Evolutionary conservation across 1,139 yeast species (phyloP).

Genomic region (Wickerhamiella pararugosa): DNA sequence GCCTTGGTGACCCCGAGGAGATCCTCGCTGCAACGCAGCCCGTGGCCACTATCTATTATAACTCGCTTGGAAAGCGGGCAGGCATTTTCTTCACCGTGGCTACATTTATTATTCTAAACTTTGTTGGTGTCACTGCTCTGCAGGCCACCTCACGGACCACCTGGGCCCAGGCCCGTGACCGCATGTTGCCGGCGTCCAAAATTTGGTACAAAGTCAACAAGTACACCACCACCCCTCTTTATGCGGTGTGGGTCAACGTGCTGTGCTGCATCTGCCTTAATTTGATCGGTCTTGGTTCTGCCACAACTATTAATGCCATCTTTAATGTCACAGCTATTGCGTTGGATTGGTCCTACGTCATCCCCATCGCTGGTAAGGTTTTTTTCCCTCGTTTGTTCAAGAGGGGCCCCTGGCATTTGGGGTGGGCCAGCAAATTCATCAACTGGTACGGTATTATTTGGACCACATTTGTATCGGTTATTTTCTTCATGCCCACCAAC

Average conservation of each 20-base stretch:
- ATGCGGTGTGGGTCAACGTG: conserved; percentile 55
- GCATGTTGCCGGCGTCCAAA: conserved; percentile 36
- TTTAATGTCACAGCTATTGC: conserved; percentile 68
- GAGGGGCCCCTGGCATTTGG: conserved; percentile 61
- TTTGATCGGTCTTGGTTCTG: conserved; percentile 47
- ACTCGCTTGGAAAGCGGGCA: conserved; percentile 37
- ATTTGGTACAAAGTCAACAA: conserved; percentile 40
- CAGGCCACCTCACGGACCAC: conserved; percentile 41
- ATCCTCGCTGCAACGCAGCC: conserved; percentile 36
- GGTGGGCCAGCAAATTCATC: conserved; percentile 32
- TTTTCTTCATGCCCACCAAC: conserved; percentile 21
- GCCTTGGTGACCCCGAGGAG: conserved; percentile 35
- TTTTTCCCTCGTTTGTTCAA: conserved; percentile 41
- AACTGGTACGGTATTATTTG: conserved; percentile 22
- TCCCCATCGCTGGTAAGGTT: conserved; percentile 45
- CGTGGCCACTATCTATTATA: conserved; percentile 43
- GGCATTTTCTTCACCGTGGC: conserved; percentile 26
- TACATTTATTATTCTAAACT: conserved; percentile 19
- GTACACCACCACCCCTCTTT: conserved; percentile 48
- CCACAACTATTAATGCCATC: conserved; percentile 55
- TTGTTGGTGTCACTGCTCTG: conserved; percentile 55
- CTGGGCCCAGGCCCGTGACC: conserved; percentile 70
- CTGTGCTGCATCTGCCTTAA: conserved; percentile 38
- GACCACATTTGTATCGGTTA: conserved; percentile 32
- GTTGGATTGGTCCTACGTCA: conserved; percentile 54